phyloP scores from a whole-genome alignment of 768 basidiomycete genomes.

The Mycena metata region DNA sequence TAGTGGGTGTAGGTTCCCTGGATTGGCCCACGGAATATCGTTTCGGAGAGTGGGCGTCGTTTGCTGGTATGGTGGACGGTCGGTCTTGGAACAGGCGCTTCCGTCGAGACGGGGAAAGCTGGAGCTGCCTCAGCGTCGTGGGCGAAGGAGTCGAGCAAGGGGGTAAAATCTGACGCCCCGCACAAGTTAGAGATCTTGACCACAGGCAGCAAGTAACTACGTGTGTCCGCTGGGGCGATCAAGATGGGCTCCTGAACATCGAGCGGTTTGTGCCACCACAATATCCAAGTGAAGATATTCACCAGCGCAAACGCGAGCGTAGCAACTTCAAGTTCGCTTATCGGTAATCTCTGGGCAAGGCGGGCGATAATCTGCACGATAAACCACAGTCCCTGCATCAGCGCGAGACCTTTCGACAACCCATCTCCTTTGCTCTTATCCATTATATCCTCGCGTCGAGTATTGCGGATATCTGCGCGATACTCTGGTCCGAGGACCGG shows the following conservation, averaged over 20 bases:
- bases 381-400: constrained; percentile 15
- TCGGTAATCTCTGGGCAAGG: not conserved
- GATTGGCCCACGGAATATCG: not conserved
- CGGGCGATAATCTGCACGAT: constrained; percentile 6
- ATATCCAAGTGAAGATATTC: not conserved
- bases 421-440: constrained; percentile 11
- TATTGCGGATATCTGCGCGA: not conserved
- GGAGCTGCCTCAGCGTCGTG: not conserved
- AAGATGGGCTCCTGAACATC: constrained; percentile 1
- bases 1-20: not conserved
- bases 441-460: not conserved
- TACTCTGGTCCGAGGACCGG: not conserved
- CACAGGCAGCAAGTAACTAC: too few species aligned
- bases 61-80: not conserved
- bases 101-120: not conserved
- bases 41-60: not conserved
- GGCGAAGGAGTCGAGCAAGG: not conserved
- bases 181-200: too few species aligned
- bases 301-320: not conserved
- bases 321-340: not conserved
- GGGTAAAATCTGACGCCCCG: not conserved
- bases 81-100: not conserved
- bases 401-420: not conserved
- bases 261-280: constrained; percentile 11
- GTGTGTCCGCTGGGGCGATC: not conserved